A percentile compares a stretch with the other conserved stretches of the same genome.
Evolutionary conservation across 202 grass and related monocot species (phyloP).

Genomic region (Brachypodium distachyon): DNA sequence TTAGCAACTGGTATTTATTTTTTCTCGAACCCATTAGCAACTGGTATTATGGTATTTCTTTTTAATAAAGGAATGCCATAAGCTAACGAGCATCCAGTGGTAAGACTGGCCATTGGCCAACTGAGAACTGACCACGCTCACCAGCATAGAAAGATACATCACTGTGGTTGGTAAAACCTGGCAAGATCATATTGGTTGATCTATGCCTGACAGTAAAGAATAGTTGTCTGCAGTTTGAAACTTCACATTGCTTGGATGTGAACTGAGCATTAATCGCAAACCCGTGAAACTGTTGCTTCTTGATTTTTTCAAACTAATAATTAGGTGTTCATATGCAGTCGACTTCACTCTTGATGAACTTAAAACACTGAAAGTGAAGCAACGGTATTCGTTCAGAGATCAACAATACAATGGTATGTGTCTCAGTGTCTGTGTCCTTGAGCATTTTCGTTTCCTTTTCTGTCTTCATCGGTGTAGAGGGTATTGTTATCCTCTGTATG

Average conservation of each 20-base stretch:
- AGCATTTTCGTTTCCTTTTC: not conserved
- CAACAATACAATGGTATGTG: conserved; percentile 64
- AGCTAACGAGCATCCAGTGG: not conserved
- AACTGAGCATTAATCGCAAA: not conserved
- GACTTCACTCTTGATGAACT: conserved; percentile 76
- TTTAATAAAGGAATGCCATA: not conserved
- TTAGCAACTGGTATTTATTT: not conserved
- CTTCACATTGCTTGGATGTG: not conserved
- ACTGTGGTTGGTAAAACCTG: not conserved
- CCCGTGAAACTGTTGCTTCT: not conserved
- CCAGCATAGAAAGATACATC: not conserved
- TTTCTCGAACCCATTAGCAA: no score
- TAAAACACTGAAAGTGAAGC: conserved; percentile 57
- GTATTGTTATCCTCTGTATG: not conserved
- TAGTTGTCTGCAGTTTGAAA: not conserved
- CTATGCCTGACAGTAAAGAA: not conserved
- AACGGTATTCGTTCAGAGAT: conserved; percentile 61
- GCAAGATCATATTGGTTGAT: not conserved
- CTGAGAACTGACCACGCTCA: no score
- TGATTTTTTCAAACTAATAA: conserved; percentile 24
- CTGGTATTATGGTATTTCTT: not conserved
- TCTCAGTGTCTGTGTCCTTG: not conserved
- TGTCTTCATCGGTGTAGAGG: not conserved
- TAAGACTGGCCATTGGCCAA: not conserved
- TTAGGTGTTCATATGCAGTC: conserved; percentile 34